Evolutionary conservation across 1,139 yeast species (phyloP), one percentile per base, ranked within the genome.

Genomic region (Pneumocystis canis): DNA sequence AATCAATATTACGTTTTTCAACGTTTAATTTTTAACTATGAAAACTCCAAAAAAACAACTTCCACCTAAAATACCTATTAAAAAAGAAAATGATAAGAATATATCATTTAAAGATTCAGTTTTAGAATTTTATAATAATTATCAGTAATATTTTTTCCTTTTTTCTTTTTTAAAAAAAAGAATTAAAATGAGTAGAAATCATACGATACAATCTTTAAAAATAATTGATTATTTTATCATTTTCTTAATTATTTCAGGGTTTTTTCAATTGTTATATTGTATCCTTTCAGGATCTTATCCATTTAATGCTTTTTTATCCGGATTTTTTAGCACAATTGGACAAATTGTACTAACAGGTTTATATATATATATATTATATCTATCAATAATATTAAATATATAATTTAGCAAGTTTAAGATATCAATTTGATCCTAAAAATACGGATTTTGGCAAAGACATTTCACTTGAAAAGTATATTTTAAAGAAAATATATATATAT

Each of bases 241-340:
- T 32, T 89, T 88, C 69, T 76, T 92, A 65, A 90, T 92, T 16
- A 73, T 77, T 0, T 77, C 89, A 66, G 98, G 96, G 0, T 76
- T 82, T 1, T 74, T 87, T 60, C 97, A 92, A 75, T 88, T 89
- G 72, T 75, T 79, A 4, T 89, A 89, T 73, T 88, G 87, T 66
- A 68, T 85, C 54, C 67, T 89, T 18, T 82, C 89, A 63, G 96
- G 97, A 37, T 88, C 83, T 70, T 94, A 75, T 77, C 99, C 99
- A 28, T 92, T 94, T 80, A 92, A 92, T 75, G 97, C 97, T 39
- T 92, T 92, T 72, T 79, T 92, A 66, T 94, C 96, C 33, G 98
- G 98, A 0, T 92, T 92, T 72, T 82, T 87, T 65, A 79, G 89
- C 54, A 88, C 97, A 65, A 97, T 92, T 64, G 97, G 96, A 18